These are phyloP conservation scores for Aurinia saxatilis DNA, from an alignment of 345 rosid species.

Conservation along the genomic window DNA sequence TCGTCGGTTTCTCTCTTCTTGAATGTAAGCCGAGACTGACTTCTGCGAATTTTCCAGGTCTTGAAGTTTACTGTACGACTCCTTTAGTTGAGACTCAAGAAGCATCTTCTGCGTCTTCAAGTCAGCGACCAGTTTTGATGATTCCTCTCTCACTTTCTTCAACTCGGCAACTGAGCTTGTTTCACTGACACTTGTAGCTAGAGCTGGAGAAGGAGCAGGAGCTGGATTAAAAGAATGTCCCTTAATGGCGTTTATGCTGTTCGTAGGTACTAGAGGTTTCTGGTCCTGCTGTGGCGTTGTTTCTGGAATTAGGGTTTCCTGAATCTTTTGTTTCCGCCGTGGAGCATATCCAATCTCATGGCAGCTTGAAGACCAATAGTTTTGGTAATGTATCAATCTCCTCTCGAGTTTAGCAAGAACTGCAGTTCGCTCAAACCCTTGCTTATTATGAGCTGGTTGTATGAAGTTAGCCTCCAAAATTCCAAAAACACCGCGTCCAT, in stretches of 20 bases:
- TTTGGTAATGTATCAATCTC: slow-evolving; percentile 40
- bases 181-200: not conserved
- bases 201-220: not conserved
- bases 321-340: slow-evolving; percentile 25
- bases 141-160: no score
- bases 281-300: not conserved
- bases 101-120: no score
- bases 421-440: slow-evolving; percentile 60
- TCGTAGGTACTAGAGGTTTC: not conserved
- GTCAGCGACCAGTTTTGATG: no score
- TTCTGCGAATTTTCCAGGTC: slow-evolving; percentile 16
- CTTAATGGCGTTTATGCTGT: not conserved
- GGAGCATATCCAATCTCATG: slow-evolving; percentile 61
- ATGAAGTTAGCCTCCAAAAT: slow-evolving; percentile 76
- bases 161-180: slow-evolving; percentile 3
- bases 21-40: slow-evolving; percentile 6
- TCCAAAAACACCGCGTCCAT: slow-evolving; percentile 80
- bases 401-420: slow-evolving; percentile 53
- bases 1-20: no score
- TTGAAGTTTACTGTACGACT: slow-evolving; percentile 2
- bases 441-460: slow-evolving; percentile 88
- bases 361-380: slow-evolving; percentile 44
- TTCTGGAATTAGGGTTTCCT: not conserved
- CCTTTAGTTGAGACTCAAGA: slow-evolving; percentile 28
- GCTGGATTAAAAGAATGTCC: not conserved